Base-by-base conservation (phyloP, 2,329 filamentous ascomycete species). In the Rutstroemia sp. region DNA sequence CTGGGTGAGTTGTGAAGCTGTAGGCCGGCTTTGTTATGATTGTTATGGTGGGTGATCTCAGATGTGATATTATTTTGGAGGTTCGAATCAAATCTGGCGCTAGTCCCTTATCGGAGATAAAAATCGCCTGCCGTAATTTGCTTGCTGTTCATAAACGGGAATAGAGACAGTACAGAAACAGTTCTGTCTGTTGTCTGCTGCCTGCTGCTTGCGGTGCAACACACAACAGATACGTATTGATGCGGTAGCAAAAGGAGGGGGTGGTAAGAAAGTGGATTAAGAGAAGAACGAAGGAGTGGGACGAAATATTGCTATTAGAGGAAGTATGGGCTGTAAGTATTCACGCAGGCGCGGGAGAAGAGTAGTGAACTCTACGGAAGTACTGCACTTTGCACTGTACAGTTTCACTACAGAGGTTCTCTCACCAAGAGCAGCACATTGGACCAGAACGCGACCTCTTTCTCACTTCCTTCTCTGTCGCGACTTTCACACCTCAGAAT, bases 381-480 rank as follows among this genome's bases (percentile, higher is more conserved):
- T 23, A 23, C 23, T 16, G 10, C 14, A 14, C 17, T 16, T 3
- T 16, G 10, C 14, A 14, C 17, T 16, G 14, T 40, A n/a, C 39
- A 40, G 16, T 49, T 36, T 45, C 30, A 39, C 23, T 45, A 46
- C 19, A 38, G 19, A 7, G 19, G 12, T n/a, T 12, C 17, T 19
- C 21, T 19, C 16, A 14, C 36, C 14, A 19, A 10, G 7, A 34
- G 17, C 17, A 48, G 23, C 10, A 27, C 14, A 42, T 36, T 42
- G 6, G 14, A 44, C 21, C 45, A 57, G 44, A 61, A 62, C 63
- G 62, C 64, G 64, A 64, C 60, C 61, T 48, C 21, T 39, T 21
- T 21, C 36, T 39, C 12, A 47, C 44, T 56, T 45, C 38, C 47
- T 51, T 25, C n/a, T 38, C 27, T 36, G 30, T 55, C 39, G 48